Percentiles rank a stretch among this genome's conserved stretches.
Evolutionary conservation across 2,329 filamentous ascomycete genomes (phyloP).

Genomic region (Trichoderma afroharzianum): DNA sequence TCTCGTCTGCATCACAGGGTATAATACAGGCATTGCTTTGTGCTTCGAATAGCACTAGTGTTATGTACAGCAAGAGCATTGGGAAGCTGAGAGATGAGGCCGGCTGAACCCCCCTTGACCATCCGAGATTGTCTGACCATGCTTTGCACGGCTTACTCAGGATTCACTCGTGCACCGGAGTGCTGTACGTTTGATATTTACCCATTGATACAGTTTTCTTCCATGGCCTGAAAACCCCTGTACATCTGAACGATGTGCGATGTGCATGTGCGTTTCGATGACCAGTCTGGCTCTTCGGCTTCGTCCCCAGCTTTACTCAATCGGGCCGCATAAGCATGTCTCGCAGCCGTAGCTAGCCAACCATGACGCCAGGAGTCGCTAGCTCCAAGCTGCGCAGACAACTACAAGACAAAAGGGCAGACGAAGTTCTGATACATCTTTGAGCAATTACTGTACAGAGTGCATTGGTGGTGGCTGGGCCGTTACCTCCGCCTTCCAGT

Average conservation of each 20-base stretch:
- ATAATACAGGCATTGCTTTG: neutral
- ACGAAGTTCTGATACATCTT: neutral
- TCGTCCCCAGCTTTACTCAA: conserved; percentile 4
- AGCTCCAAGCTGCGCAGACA: neutral
- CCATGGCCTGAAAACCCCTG: conserved; percentile 5
- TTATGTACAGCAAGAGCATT: neutral
- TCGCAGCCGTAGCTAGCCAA: conserved; percentile 12
- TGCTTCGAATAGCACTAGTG: neutral
- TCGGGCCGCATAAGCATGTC: conserved; percentile 15
- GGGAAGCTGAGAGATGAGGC: neutral
- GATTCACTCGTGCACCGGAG: neutral
- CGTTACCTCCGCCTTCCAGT: neutral
- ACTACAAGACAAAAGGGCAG: neutral
- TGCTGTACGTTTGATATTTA: neutral
- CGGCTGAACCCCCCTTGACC: neutral
- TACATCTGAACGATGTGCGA: neutral
- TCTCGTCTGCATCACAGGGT: neutral
- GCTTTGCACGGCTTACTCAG: neutral
- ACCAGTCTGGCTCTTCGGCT: neutral
- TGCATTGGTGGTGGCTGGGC: neutral
- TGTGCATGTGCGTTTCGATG: neutral
- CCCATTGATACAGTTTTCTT: neutral
- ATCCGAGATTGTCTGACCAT: neutral
- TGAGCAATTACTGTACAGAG: neutral
- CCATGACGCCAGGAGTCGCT: conserved; percentile 3